These are phyloP conservation scores for Pythium brassicae DNA, from an alignment of 352 stramenopile genomes.

Conservation along the genomic window DNA sequence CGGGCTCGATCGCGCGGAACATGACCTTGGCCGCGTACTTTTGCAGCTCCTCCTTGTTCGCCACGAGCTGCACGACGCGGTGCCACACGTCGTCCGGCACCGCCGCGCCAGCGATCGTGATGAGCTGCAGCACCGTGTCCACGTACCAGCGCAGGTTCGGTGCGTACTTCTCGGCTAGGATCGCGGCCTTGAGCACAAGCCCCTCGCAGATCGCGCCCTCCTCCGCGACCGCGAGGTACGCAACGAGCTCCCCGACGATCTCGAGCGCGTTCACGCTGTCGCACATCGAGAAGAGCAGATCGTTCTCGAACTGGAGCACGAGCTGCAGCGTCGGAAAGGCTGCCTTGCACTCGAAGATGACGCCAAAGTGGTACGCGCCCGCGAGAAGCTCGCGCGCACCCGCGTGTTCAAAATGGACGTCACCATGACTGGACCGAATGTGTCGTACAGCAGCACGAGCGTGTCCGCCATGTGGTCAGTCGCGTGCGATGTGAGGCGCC, in stretches of 20 bases:
- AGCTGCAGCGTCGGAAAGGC: too few relatives aligned
- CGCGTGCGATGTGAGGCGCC: too few relatives aligned
- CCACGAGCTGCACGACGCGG: constrained; percentile 98
- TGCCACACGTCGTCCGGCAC: constrained; percentile 97
- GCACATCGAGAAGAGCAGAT: constrained; percentile 98
- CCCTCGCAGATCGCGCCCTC: constrained; percentile 92
- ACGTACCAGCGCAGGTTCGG: constrained; percentile 96
- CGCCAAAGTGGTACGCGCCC: too few relatives aligned
- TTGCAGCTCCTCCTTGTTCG: constrained; percentile 96
- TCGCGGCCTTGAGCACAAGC: constrained; percentile 98
- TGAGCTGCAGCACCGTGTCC: constrained; percentile 97
- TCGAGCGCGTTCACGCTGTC: constrained; percentile 93
- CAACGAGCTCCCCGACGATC: constrained; percentile 96
- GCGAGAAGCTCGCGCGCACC: too few relatives aligned
- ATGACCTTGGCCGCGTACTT: constrained; percentile 94
- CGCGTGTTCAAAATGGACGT: too few relatives aligned
- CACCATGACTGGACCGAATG: too few relatives aligned
- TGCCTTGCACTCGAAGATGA: too few relatives aligned
- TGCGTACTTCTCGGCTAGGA: constrained; percentile 97
- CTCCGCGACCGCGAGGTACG: constrained; percentile 92
- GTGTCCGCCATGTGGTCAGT: too few relatives aligned
- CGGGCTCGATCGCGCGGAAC: constrained; percentile 92
- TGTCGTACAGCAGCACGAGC: too few relatives aligned
- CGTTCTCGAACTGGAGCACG: too few relatives aligned
- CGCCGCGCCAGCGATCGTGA: constrained; percentile 92